These are phyloP conservation scores for Phaeodactylum tricornutum DNA, from an alignment of 108 stramenopile genomes.

Conservation along the genomic window DNA sequence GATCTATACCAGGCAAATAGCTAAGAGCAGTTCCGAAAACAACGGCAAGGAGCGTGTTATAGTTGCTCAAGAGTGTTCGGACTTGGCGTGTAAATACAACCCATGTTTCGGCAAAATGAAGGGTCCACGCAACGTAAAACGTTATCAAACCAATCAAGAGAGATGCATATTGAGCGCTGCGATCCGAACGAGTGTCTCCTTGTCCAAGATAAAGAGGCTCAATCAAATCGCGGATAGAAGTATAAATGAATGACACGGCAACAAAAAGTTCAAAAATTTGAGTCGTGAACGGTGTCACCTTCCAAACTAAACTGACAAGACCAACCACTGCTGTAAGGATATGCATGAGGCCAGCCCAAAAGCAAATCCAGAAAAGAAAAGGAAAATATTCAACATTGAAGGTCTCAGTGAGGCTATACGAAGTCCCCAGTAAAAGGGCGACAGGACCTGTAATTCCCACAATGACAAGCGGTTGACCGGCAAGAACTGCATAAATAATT, in stretches of 20 bases:
- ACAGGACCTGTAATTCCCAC: conserved; percentile 57
- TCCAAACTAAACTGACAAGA: conserved; percentile 28
- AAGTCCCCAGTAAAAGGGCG: conserved; percentile 33
- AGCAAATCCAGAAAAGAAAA: conserved; percentile 48
- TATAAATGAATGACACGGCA: conserved; percentile 32
- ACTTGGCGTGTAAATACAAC: conserved; percentile 16
- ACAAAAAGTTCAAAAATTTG: conserved; percentile 61
- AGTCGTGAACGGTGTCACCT: conserved; percentile 40
- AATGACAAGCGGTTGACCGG: conserved; percentile 55
- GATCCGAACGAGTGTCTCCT: conserved; percentile 7
- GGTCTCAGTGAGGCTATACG: conserved; percentile 25
- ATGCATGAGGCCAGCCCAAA: conserved; percentile 34
- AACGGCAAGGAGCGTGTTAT: conserved; percentile 39
- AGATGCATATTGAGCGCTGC: conserved; percentile 14
- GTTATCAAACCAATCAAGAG: conserved; percentile 26
- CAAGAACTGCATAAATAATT: conserved; percentile 39
- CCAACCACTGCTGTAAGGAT: conserved; percentile 26
- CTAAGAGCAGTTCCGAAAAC: conserved; percentile 28
- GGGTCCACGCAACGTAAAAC: conserved; percentile 19
- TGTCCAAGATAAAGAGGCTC: conserved; percentile 18
- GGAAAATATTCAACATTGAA: conserved; percentile 41
- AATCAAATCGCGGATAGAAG: conserved; percentile 20
- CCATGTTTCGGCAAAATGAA: conserved; percentile 44
- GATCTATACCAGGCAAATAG: conserved; percentile 35
- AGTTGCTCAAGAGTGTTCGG: conserved; percentile 21